Conservation (phyloP, 1,139 yeast genomes). For the Hyphopichia buzzinii region DNA sequence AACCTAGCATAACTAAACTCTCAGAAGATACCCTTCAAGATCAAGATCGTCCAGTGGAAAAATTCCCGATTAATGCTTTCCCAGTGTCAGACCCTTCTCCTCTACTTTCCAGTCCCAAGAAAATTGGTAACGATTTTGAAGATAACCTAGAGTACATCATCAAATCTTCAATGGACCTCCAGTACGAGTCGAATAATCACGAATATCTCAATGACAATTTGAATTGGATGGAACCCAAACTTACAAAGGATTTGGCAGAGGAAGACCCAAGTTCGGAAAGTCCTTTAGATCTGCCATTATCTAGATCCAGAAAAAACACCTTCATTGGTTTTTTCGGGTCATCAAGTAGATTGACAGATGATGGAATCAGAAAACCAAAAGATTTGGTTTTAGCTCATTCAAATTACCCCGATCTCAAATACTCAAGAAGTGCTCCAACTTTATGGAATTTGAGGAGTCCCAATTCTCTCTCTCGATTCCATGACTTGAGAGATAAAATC, state of each 20-base stretch:
- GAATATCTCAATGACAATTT: conserved; percentile 11
- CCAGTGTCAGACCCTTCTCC: too few relatives aligned
- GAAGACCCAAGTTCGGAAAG: background rate
- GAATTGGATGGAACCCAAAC: conserved; percentile 19
- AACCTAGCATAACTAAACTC: too few relatives aligned
- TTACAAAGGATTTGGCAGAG: conserved; percentile 4
- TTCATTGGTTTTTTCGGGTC: conserved; percentile 3
- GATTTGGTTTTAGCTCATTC: background rate
- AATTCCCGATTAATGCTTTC: too few relatives aligned
- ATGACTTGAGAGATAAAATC: conserved; percentile 4
- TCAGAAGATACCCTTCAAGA: background rate
- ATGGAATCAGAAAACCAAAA: background rate
- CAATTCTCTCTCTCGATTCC: conserved; percentile 1
- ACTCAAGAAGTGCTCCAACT: conserved; percentile 11
- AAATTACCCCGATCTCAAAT: conserved; percentile 5
- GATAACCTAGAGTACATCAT: conserved; percentile 9
- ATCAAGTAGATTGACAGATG: background rate
- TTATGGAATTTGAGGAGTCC: conserved; percentile 3
- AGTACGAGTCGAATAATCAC: conserved; percentile 6
- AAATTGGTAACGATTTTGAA: background rate
- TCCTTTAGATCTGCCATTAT: background rate
- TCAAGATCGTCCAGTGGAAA: too few relatives aligned
- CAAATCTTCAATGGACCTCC: conserved; percentile 8
- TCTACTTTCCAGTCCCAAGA: too few relatives aligned
- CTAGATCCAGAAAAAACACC: conserved; percentile 4